Evolutionary conservation across 192 early-diverging fungal species (phyloP), one percentile per base, ranked within the genome.

Genomic region (Phlyctochytrium arcticum): DNA sequence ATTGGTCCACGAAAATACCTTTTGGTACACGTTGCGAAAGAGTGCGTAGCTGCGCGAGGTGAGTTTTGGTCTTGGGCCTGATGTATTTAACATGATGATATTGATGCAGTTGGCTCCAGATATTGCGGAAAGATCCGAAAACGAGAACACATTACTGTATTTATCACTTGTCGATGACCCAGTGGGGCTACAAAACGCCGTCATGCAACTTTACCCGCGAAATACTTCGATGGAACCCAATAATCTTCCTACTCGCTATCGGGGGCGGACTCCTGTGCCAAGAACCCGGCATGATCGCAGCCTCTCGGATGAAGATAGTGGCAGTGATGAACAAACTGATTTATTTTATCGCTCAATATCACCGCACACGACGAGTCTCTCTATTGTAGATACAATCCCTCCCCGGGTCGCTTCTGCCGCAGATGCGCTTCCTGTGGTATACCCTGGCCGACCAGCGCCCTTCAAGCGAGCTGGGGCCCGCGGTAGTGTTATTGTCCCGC

Each of bases 1-100:
- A 59, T 69, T 7, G 67, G 67, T 7, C 67, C 67, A 10, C 42
- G 67, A 21, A 61, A 62, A 34, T 69, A 69, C 31, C 29, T 56
- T 0, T 50, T 69, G 17, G 42, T 69, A 6, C 67, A 69, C 26
- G 67, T 69, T 31, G 57, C 67, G 15, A 59, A 69, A 36, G 67
- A 69, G 39, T 69, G 67, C 30, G 10, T 69, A 3, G 12, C 61
- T 12, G 57, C 64, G 29, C 29, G 48, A 30, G 61, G 61, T 62
- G 31, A 23, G 19, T 53, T 53, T 23, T 15, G 10, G 27, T 53
- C 24, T 12, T 23, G 2, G n/a, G 15, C 12, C 54, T 34, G 48
- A 6, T 23, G 33, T 56, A 12, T n/a, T n/a, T n/a, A n/a, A n/a
- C n/a, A n/a, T n/a, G n/a, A n/a, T n/a, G n/a, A n/a, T n/a, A n/a